These are phyloP conservation scores for Fusarium praegraminearum DNA, from an alignment of 2,329 filamentous ascomycete genomes.

Conservation along the genomic window DNA sequence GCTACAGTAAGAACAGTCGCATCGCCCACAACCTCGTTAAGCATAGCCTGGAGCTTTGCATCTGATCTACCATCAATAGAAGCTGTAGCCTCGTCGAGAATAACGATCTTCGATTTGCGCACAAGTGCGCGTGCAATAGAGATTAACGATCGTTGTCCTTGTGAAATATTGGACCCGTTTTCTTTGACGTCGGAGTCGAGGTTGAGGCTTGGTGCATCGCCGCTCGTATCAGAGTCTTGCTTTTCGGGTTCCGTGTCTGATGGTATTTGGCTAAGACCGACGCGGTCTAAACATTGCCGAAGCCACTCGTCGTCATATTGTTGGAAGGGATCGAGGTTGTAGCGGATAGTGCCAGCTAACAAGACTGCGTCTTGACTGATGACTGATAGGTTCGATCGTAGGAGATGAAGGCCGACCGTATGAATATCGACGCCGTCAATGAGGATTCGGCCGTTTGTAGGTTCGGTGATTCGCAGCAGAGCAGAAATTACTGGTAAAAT, in stretches of 20 bases:
- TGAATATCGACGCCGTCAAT: conserved; percentile 30
- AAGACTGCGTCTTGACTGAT: conserved; percentile 34
- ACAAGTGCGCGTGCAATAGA: conserved; percentile 30
- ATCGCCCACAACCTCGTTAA: conserved; percentile 24
- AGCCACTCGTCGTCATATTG: conserved; percentile 28
- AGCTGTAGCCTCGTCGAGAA: conserved; percentile 26
- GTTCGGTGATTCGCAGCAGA: conserved; percentile 18
- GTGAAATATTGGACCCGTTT: conserved; percentile 30
- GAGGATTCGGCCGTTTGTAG: conserved; percentile 21
- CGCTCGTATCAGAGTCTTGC: not conserved
- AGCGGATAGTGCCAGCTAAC: conserved; percentile 24
- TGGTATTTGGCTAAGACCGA: not conserved
- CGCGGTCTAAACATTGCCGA: conserved; percentile 13
- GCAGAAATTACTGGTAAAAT: conserved; percentile 15
- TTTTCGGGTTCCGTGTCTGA: not conserved
- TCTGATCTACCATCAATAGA: conserved; percentile 30
- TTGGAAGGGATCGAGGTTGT: conserved; percentile 33
- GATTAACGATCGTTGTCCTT: conserved; percentile 23
- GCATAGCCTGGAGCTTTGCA: conserved; percentile 22
- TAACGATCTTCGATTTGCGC: conserved; percentile 16
- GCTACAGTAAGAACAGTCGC: conserved; percentile 40
- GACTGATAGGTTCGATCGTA: conserved; percentile 27
- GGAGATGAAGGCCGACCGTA: conserved; percentile 19
- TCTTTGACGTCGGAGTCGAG: conserved; percentile 32
- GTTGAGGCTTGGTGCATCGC: not conserved